These are phyloP conservation scores for Tanozyma kutaoensis DNA, from an alignment of 805 yeast species.

Conservation along the genomic window DNA sequence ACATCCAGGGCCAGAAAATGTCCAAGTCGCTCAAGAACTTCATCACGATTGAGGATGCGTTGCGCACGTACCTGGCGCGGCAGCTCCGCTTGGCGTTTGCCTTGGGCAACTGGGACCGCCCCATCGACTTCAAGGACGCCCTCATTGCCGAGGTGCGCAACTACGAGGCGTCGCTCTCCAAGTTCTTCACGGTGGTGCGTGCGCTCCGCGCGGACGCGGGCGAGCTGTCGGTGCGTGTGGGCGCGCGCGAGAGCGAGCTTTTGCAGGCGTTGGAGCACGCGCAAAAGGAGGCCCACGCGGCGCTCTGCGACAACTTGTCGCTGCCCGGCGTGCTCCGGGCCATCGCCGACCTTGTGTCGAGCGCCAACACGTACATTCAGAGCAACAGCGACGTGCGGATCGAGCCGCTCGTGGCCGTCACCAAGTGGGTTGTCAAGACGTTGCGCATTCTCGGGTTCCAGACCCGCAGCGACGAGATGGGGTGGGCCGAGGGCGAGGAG, in stretches of 20 bases:
- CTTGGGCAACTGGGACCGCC: constrained; percentile 83
- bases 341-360: constrained; percentile 56
- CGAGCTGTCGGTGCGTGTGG: constrained; percentile 48
- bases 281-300: constrained; percentile 50
- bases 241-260: constrained; percentile 41
- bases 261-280: constrained; percentile 34
- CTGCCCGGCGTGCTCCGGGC: constrained; percentile 63
- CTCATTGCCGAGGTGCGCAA: constrained; percentile 66
- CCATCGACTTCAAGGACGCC: constrained; percentile 81
- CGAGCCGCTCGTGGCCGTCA: constrained; percentile 53
- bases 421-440: constrained; percentile 59
- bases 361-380: constrained; percentile 59
- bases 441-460: constrained; percentile 67
- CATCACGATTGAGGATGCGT: constrained; percentile 87
- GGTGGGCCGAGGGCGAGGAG: constrained; percentile 50
- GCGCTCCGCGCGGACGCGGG: constrained; percentile 41
- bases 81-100: constrained; percentile 89
- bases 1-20: constrained; percentile 98
- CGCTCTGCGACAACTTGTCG: constrained; percentile 81
- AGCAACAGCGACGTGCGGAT: constrained; percentile 34
- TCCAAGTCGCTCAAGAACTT: constrained; percentile 90
- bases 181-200: constrained; percentile 78
- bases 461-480: constrained; percentile 53
- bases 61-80: constrained; percentile 54
- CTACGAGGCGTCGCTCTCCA: constrained; percentile 59